Evolutionary conservation across 768 basidiomycete species (phyloP), one percentile per base, ranked within the genome.

Genomic region (Lactarius tabidus): DNA sequence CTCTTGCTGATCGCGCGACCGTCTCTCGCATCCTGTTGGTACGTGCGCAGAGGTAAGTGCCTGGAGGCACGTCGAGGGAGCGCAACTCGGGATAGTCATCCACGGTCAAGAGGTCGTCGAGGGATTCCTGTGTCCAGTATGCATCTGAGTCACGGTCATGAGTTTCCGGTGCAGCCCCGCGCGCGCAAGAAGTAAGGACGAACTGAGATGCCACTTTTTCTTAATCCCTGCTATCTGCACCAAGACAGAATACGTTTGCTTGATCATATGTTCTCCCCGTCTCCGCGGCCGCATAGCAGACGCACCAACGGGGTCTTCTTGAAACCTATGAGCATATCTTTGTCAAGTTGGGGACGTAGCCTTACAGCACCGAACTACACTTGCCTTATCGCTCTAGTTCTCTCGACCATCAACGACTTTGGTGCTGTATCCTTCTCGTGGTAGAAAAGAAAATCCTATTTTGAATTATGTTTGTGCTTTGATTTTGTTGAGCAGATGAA

Each of bases 81-180:
- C 81, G 79, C 54, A 92, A 80, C 51, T 79, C 74, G 15, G 84
- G 82, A 51, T 84, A 74, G 57, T 89, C 83, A 59, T 88, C 82
- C 52, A 92, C 80, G 3, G 84, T 86, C 54, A 71, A 75, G 26
- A 92, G 79, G 58, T 77, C 76, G 59, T 86, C 79, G 36, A 84
- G 73, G 0, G 85, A 83, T 35, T 87, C 85, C 48, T 85, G 80
- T 0, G 86, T 89, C 71, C 86, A 91, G 75, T 92, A 92, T 10
- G 90, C 90, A 70, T 90, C 90, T 92, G 69, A 3, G 48, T 9
- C 45, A 26, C 6, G 56, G 41, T 39, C 18, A 55, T 56, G 60
- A 53, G 53, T 17, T 48, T 65, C 52, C 43, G 1, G 43, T 54
- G 43, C 33, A 33, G 23, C 28, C 20, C 38, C 36, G 14, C 26